Percentiles rank a stretch among this genome's conserved stretches.
Evolutionary conservation across 2,329 filamentous ascomycete species (phyloP).

Genomic region (Aureobasidium sp.): DNA sequence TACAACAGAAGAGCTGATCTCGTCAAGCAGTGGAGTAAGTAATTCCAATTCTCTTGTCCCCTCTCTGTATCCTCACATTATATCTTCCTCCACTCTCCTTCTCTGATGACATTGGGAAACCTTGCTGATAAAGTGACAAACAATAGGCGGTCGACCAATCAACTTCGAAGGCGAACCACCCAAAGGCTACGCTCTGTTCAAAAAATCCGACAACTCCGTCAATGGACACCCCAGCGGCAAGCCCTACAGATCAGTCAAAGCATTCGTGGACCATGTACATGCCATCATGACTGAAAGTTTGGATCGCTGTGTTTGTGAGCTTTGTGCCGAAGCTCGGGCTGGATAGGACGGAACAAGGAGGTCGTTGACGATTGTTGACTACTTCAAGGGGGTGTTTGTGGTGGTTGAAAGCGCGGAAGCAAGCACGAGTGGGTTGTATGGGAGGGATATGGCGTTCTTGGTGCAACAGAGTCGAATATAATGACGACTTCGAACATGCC

Average conservation of each 20-base stretch:
- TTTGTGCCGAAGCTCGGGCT: neutral
- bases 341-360: too few species aligned
- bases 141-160: neutral
- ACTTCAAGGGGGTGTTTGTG: too few species aligned
- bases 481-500: too few species aligned
- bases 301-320: neutral
- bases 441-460: too few species aligned
- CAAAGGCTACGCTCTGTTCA: conserved; percentile 6
- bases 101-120: too few species aligned
- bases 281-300: neutral
- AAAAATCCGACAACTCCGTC: neutral
- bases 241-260: neutral
- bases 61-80: too few species aligned
- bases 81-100: too few species aligned
- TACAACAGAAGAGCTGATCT: neutral
- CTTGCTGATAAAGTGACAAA: neutral
- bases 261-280: neutral
- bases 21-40: neutral
- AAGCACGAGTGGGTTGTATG: too few species aligned
- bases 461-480: too few species aligned
- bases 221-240: neutral
- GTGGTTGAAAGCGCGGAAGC: too few species aligned
- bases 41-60: too few species aligned
- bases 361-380: too few species aligned
- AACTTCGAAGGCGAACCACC: conserved; percentile 9